Conservation (phyloP, 1,139 yeast genomes). For the Hyphopichia burtonii region DNA sequence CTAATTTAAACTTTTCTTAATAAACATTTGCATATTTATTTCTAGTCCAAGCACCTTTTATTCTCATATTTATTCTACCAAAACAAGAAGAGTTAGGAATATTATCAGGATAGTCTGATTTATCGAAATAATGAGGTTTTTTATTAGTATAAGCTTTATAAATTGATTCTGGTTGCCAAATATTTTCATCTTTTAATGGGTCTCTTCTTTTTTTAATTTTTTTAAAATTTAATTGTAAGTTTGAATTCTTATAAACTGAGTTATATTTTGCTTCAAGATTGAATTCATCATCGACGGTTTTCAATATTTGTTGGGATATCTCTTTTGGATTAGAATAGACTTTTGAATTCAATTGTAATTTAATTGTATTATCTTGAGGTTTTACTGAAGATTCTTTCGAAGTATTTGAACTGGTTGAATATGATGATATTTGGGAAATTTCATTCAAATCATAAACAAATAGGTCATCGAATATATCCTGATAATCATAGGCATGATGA, state of each 20-base stretch:
- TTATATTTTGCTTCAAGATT: neutral
- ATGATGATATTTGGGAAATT: neutral
- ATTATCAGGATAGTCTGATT: slow-evolving; percentile 22
- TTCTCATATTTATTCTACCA: slow-evolving; percentile 41
- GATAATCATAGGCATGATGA: neutral
- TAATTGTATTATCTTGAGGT: neutral
- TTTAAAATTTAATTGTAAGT: neutral
- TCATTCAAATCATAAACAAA: neutral
- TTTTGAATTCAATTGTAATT: neutral
- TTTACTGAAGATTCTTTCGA: too few species aligned
- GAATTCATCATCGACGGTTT: neutral
- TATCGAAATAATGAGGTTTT: slow-evolving; percentile 20
- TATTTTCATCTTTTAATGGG: slow-evolving; percentile 16
- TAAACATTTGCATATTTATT: slow-evolving; percentile 3
- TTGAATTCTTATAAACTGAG: neutral
- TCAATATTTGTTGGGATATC: neutral
- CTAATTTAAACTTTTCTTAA: slow-evolving; percentile 14
- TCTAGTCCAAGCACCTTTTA: slow-evolving; percentile 34
- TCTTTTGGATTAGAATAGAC: neutral
- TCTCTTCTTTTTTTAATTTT: slow-evolving; percentile 17
- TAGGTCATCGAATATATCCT: neutral
- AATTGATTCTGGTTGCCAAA: slow-evolving; percentile 38
- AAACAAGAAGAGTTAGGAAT: slow-evolving; percentile 35
- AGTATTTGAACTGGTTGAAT: neutral
- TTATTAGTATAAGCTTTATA: slow-evolving; percentile 37